Evolutionary conservation across 2,329 filamentous ascomycete genomes (phyloP), one percentile per base, ranked within the genome.

Genomic region (Ophiosphaerella herpotricha): DNA sequence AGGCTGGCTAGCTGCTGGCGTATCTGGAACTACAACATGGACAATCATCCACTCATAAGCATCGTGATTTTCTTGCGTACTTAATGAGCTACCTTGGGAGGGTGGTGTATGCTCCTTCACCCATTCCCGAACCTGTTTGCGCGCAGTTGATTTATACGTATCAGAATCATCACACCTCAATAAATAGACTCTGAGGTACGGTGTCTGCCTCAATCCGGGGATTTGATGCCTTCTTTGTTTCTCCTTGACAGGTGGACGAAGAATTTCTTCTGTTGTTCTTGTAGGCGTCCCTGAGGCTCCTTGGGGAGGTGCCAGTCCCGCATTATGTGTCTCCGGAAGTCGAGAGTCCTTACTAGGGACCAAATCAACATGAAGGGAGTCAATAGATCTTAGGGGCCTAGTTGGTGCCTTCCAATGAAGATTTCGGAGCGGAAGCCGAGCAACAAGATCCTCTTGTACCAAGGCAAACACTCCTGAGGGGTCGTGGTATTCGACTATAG

Each of bases 401-500:
- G 88, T 88, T 54, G 95, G 90, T 12, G 94, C 96, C 73, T 97
- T 95, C 94, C 94, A 99, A 69, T 97, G 91, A 39, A 99, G 85
- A 67, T 97, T 95, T 57, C 87, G 88, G 33, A 99, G 81, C 31
- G 94, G 94, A 0, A 97, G 81, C 46, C 90, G 88, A 36, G 88
- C 81, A 35, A 89, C 80, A 50, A 99, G 80, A 50, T 92, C 86
- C 2, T 90, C 85, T 9, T 88, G 87, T 37, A 97, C 79, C 44
- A 93, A 82, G 51, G 90, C 86, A 75, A 93, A 97, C 57, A 97
- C 83, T 66, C 89, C 87, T 70, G 90, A 89, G 45, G 94, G 93
- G 77, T 99, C 94, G 77, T 89, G 91, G 77, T 96, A 99, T 80
- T 97, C 92, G 78, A 97, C 91, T 96, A 65, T 24, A 38, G 31